Evolutionary conservation across 2,329 filamentous ascomycete species (phyloP), one percentile per base, ranked within the genome.

Genomic region (Lojkania enalia): DNA sequence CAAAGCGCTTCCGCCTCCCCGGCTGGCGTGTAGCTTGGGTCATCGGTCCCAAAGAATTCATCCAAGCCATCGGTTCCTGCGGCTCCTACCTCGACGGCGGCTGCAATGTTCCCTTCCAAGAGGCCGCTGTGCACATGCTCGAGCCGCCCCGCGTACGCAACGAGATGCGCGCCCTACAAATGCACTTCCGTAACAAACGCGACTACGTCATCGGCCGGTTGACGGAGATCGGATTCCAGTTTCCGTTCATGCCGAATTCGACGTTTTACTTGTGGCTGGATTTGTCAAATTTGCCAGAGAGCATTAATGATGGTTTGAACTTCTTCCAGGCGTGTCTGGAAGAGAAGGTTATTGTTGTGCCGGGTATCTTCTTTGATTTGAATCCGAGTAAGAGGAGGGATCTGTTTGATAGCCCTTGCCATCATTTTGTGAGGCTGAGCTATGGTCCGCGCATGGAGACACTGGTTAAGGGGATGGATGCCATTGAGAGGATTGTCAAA

Each of bases 21-120:
- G 92, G 92, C 50, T 97, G 92, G 90, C 87, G 92, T 67, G 91
- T 97, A 32, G 91, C 92, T 5, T 97, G 92, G 92, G 90, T 97
- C 57, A 71, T 97, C 43, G 92, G 92, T 1, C 92, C 92, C 55
- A 96, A 96, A 77, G 91, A 96, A 62, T 97, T 96, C 72, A 90
- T 96, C 74, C 86, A 88, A 70, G 91, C 92, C 20, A 91, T 96
- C 55, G 89, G 90, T 44, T 91, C 87, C 29, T 96, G 91, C 65
- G 92, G 92, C 47, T 92, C 87, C 29, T 96, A 96, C 74, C 85
- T 96, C 30, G 92, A 97, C 63, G 92, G 92, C 58, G 92, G 92
- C 58, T 90, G 90, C 71, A 95, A 94, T 67, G 91, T 92, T 23
- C 90, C 92, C 31, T 96, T 97, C 81, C 92, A 96, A 72, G 88